Evolutionary conservation across 345 rosid species (phyloP), one percentile per base, ranked within the genome.

Genomic region (Syzygium oleosum): DNA sequence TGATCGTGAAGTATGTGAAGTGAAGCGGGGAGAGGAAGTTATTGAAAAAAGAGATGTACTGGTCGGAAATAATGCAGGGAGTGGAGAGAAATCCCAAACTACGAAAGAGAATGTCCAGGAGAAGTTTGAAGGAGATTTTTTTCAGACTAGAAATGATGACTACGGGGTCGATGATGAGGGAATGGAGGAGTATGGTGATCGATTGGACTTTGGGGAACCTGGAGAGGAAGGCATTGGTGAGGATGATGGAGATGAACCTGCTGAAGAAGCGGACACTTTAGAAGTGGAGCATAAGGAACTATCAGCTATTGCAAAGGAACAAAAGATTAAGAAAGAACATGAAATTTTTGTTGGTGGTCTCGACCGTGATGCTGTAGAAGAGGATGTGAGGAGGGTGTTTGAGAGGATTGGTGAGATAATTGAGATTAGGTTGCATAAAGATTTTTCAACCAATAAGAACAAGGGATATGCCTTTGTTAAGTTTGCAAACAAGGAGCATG

Each of bases 381-480:
- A 92, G 88, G 95, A 94, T 85, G 90, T 95, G 91, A 93, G 87
- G 87, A 89, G 84, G 89, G 93, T 91, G 87, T 94, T 95, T 90
- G 92, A 92, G 92, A 90, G 89, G 87, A 91, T 95, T 85, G 95
- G 95, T 84, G 91, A 94, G 87, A 92, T 94, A 43, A 91, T 91
- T 87, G 97, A 94, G 87, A 93, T 94, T 85, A 89, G 95, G 59
- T 52, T 94, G 89, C 93, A 92, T 91, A 92, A 56, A 87, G 87
- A 92, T 90, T 90, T 90, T 58, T 80, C 92, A 49, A 92, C 90
- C 12, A 92, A 89, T 79, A 93, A 88, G 90, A 94, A 91, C n/a
- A 93, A 91, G 87, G 95, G 96, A 29, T 94, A 92, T 91, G 96
- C 96, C 77, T 93, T 94, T 89, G 95, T 94, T 89, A 93, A 91